These are phyloP conservation scores for Actinidia arguta DNA, from an alignment of 179 eudicot genomes.

Conservation along the genomic window DNA sequence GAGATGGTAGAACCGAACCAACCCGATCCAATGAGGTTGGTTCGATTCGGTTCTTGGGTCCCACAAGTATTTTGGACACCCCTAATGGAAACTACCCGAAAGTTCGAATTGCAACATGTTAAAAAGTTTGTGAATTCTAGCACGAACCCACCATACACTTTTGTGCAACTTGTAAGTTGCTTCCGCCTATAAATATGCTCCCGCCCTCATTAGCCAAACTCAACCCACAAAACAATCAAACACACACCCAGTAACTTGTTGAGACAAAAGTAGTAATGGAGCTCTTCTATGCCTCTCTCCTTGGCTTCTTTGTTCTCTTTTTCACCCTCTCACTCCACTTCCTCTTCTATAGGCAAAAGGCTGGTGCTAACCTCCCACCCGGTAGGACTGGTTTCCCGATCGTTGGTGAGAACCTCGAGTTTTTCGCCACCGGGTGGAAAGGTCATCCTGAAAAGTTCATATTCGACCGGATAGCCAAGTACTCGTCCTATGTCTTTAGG, in stretches of 20 bases:
- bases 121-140: background rate
- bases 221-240: background rate
- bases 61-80: too few relatives aligned
- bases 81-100: too few relatives aligned
- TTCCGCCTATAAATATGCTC: background rate
- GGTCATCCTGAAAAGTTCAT: constrained; percentile 18
- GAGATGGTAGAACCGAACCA: too few relatives aligned
- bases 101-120: too few relatives aligned
- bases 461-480: constrained; percentile 12
- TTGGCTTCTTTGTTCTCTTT: background rate
- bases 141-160: background rate
- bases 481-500: constrained; percentile 1
- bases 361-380: background rate
- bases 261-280: background rate
- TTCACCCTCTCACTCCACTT: constrained; percentile 12
- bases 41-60: too few relatives aligned
- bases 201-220: background rate
- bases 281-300: constrained; percentile 6
- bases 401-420: constrained; percentile 8
- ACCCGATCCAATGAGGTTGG: too few relatives aligned
- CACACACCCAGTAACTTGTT: background rate
- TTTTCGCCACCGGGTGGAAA: constrained; percentile 13
- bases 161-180: background rate
- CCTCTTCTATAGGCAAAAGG: background rate
- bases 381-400: background rate